Conservation (phyloP, 352 stramenopile species). For the Globisporangium ultimum region DNA sequence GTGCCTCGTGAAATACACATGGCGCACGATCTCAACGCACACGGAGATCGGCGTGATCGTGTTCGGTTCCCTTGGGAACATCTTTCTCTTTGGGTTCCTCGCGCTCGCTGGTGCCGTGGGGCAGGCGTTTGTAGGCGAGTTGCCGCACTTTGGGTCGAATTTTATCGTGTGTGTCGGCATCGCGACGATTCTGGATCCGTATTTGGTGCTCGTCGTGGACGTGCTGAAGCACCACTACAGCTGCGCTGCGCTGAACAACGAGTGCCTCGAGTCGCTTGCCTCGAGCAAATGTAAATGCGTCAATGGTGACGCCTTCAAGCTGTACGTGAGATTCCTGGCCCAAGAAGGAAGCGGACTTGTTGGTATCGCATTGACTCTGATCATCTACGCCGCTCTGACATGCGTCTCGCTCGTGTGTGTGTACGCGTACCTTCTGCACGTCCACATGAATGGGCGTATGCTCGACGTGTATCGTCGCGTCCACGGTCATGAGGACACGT, state of each 20-base stretch:
- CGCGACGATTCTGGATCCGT: conserved; percentile 73
- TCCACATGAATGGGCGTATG: conserved; percentile 91
- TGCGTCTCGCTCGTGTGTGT: conserved; percentile 49
- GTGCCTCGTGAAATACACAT: conserved; percentile 87
- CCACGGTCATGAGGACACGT: conserved; percentile 58
- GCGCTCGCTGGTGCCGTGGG: conserved; percentile 32
- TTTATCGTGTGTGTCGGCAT: conserved; percentile 81
- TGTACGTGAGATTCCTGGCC: conserved; percentile 74
- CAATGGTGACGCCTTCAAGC: conserved; percentile 88
- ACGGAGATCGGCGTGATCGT: conserved; percentile 72
- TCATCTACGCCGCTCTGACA: conserved; percentile 70
- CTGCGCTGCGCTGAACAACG: conserved; percentile 39
- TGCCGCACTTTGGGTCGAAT: conserved; percentile 69
- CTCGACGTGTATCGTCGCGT: conserved; percentile 84
- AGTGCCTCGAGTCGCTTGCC: conserved; percentile 37
- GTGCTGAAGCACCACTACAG: conserved; percentile 71
- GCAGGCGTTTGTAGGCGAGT: conserved; percentile 50
- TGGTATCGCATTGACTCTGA: conserved; percentile 70
- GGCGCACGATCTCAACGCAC: conserved; percentile 47
- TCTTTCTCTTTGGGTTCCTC: conserved; percentile 44
- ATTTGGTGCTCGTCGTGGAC: conserved; percentile 81
- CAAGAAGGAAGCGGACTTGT: conserved; percentile 77
- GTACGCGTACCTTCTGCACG: conserved; percentile 80
- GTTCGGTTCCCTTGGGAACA: conserved; percentile 52
- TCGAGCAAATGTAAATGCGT: conserved; percentile 51